Evolutionary conservation across 306 rosid species (phyloP), one percentile per base, ranked within the genome.

Genomic region (Vigna mungo): DNA sequence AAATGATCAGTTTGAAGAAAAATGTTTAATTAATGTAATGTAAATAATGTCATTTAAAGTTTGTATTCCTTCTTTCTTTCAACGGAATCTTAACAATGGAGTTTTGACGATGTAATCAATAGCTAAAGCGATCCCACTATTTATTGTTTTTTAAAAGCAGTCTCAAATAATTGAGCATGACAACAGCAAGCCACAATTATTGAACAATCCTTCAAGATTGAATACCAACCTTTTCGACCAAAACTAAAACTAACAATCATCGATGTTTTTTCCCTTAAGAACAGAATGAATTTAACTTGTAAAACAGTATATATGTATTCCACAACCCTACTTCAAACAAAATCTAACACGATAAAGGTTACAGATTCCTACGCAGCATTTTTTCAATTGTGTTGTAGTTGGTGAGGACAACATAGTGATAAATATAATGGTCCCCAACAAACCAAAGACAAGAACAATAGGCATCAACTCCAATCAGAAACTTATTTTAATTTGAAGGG

Each of bases 111-210:
- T 18, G 78, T 20, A 52, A 63, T 72, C 61, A 58, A 16, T 27
- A 72, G 48, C n/a, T 56, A 9, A 8, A 27, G n/a, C 9, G 20
- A 39, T 43, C 18, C 20, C 34, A 23, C 41, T 4, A 36, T 47
- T 56, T 18, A 66, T 14, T 7, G 15, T 56, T 67, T 75, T 12
- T 39, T 34, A 34, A 34, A 67, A 59, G 9, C 10, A 18, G 5
- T 34, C 30, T 5, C 11, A 39, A 75, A 81, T 21, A 75, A 13
- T 11, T 75, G 55, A 16, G 47, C 48, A 34, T 21, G 71, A 36
- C 66, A 53, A 67, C 30, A 30, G 53, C 41, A 23, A 59, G 71
- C 51, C 66, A 7, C 80, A 68, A 58, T 51, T 48, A 39, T 68
- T 70, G 60, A 77, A 11, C 56, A 52, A 75, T 44, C 43, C 8